Conservation (phyloP, 176 grass and related monocot genomes). For the Pontederia crassipes region DNA sequence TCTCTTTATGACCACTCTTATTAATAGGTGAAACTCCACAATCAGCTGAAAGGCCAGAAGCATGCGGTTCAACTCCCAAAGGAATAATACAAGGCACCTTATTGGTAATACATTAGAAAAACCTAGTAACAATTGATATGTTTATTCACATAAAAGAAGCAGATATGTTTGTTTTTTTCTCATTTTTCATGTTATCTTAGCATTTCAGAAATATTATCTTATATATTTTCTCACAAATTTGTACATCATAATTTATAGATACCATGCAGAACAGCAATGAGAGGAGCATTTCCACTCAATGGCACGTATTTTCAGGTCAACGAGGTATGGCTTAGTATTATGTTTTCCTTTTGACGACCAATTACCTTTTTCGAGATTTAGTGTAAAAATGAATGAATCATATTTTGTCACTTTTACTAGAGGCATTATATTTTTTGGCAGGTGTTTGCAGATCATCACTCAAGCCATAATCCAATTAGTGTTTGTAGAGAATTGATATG, state of each 20-base stretch:
- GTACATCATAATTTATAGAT: conserved; percentile 29
- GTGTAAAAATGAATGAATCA: background rate
- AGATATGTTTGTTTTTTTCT: too few species aligned
- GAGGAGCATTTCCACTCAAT: conserved; percentile 92
- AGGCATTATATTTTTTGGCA: conserved; percentile 12
- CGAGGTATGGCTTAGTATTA: conserved; percentile 35
- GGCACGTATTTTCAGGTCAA: conserved; percentile 99
- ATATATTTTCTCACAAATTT: too few species aligned
- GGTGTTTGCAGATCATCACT: conserved; percentile 90
- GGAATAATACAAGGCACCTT: conserved; percentile 74
- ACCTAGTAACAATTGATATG: background rate
- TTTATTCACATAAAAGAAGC: too few species aligned
- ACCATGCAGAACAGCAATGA: conserved; percentile 91
- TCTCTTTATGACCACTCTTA: conserved; percentile 9
- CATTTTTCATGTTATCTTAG: too few species aligned
- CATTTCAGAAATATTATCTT: too few species aligned
- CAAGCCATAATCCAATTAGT: conserved; percentile 59
- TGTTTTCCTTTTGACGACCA: background rate
- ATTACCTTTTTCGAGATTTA: background rate
- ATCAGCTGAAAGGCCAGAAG: conserved; percentile 30
- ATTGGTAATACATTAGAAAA: conserved; percentile 43
- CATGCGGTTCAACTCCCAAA: conserved; percentile 31
- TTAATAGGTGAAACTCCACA: conserved; percentile 39
- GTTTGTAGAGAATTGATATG: conserved; percentile 57
- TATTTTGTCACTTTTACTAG: conserved; percentile 6